Evolutionary conservation across 2,329 filamentous ascomycete species (phyloP).

Genomic region (Chaetomiaceae sp.): DNA sequence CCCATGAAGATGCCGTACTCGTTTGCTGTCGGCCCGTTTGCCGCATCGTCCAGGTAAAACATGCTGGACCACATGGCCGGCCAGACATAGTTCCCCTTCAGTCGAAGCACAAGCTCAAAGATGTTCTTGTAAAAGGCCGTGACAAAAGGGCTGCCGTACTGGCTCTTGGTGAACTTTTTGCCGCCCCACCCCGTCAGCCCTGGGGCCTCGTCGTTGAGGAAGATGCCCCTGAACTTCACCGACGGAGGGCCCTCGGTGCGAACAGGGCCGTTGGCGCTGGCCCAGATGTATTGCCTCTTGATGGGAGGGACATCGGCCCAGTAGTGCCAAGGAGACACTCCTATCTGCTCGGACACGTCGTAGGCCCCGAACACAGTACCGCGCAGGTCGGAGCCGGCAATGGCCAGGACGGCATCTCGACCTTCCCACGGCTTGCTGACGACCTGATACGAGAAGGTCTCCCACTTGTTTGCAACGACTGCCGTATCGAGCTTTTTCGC

Average conservation of each 20-base stretch:
- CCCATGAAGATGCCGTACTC: conserved; percentile 55
- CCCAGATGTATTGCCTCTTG: conserved; percentile 43
- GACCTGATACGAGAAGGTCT: conserved; percentile 46
- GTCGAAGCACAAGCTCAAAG: conserved; percentile 51
- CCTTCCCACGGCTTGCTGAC: conserved; percentile 32
- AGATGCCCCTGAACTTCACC: conserved; percentile 55
- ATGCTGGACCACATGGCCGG: conserved; percentile 54
- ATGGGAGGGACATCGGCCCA: conserved; percentile 51
- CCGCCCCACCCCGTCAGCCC: conserved; percentile 51
- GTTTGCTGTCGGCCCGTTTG: conserved; percentile 48
- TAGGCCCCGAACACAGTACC: conserved; percentile 55
- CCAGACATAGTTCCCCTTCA: conserved; percentile 55
- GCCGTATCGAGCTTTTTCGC: conserved; percentile 44
- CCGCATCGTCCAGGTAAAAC: conserved; percentile 51
- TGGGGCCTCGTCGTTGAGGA: conserved; percentile 57
- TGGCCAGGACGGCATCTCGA: conserved; percentile 40
- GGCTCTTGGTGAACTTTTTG: conserved; percentile 36
- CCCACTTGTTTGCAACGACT: conserved; percentile 47
- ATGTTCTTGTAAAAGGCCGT: conserved; percentile 50
- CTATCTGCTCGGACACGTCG: conserved; percentile 54
- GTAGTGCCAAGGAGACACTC: conserved; percentile 56
- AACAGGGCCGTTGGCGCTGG: conserved; percentile 38
- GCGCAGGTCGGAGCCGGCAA: conserved; percentile 52
- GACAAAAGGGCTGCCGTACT: conserved; percentile 31
- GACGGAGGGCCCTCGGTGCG: conserved; percentile 47